Evolutionary conservation across 2,329 filamentous ascomycete species (phyloP).

Genomic region (Aspergillus terreus): DNA sequence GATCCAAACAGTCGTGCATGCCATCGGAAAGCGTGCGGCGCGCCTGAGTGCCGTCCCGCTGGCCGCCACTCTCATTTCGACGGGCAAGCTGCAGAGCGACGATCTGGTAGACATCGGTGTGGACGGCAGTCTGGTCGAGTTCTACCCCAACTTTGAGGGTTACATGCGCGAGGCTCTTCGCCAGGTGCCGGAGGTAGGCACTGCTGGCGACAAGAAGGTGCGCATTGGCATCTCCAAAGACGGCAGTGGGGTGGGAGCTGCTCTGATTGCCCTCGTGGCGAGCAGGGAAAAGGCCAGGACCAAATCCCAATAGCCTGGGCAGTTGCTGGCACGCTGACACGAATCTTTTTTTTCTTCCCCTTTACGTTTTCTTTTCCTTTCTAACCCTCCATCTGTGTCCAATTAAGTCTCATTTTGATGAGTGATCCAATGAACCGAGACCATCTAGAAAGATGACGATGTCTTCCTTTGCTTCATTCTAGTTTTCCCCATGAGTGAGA

Average conservation of each 20-base stretch:
- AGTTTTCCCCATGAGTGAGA: background rate
- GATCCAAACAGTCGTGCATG: constrained; percentile 76
- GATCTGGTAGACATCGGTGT: constrained; percentile 87
- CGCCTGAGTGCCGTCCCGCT: constrained; percentile 84
- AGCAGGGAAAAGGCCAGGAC: constrained; percentile 40
- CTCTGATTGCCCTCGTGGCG: constrained; percentile 87
- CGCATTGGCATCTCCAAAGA: constrained; percentile 96
- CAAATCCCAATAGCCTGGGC: constrained; percentile 5
- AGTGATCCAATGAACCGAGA: background rate
- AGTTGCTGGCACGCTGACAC: constrained; percentile 1
- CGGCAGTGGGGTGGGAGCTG: constrained; percentile 90
- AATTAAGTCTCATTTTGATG: background rate
- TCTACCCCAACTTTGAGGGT: constrained; percentile 88
- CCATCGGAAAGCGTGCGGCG: constrained; percentile 84
- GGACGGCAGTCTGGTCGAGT: constrained; percentile 90
- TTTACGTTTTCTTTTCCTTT: constrained; percentile 1
- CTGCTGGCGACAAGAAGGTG: constrained; percentile 75
- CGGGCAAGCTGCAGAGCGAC: constrained; percentile 64
- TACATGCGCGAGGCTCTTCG: constrained; percentile 80
- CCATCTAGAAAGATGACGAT: background rate
- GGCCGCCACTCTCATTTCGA: constrained; percentile 76
- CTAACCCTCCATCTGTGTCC: background rate
- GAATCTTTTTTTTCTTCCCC: constrained; percentile 4
- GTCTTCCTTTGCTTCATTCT: background rate
- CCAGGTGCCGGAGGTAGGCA: constrained; percentile 72